Evolutionary conservation across 148 eudicot species (phyloP), one percentile per base, ranked within the genome.

Genomic region (Amaranthus hypochondriacus): DNA sequence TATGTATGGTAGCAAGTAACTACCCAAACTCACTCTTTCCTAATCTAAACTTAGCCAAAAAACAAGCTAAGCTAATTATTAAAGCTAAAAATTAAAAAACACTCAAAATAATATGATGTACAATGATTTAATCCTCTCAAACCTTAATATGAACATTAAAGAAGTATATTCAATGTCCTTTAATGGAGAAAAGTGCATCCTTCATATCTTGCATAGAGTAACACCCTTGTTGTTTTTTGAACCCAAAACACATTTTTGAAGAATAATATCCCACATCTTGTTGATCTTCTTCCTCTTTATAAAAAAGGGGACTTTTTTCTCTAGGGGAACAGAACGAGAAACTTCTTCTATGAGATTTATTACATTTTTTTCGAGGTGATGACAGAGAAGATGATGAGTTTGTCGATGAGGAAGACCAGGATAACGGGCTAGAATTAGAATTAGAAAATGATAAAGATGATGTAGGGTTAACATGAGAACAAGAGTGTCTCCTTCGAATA

Each of bases 361-460:
- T 64, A 52, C 12, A 74, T 70, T 74, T 74, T 46, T 63, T 70
- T 55, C 65, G 73, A 68, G 28, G 44, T 3, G 76, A 72, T 47
- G 82, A 69, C 1, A 79, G 78, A 13, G 76, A 7, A 0, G 72
- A 76, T 0, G 75, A 70, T 0, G 70, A 80, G 50, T 79, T 68
- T 50, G 79, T 63, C 7, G 87, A 85, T 5, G 81, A 72, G 0
- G 80, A 66, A 0, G 84, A 83, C 76, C 81, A 72, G 0, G 89
- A 81, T 4, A 79, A 75, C 0, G 83, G 81, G 5, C 64, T 52
- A 2, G 78, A 75, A 72, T 67, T 9, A 65, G 75, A 65, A 66
- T 55, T 12, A 43, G 71, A 11, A 0, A 66, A 75, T 1, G 84
- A 83, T 3, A 72, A 21, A 0, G 73, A 58, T 4, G 76, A 52